Base-by-base conservation (phyloP, 2,329 filamentous ascomycete species). In the Didymella keratinophila region DNA sequence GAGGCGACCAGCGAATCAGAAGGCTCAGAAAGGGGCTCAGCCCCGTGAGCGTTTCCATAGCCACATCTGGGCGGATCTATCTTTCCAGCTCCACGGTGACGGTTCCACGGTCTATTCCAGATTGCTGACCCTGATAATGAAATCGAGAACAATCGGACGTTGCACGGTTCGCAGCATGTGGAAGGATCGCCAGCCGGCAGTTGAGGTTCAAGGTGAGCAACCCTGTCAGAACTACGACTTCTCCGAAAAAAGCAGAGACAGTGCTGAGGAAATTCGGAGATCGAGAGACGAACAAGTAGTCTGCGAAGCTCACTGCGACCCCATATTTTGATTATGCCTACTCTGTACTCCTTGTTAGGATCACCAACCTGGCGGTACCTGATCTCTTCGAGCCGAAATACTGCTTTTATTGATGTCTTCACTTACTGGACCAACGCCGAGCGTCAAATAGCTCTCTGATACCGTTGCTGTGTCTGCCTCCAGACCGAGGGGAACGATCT, bases 1-100 rank as follows among this genome's bases (percentile, higher is more conserved):
- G 11, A 20, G 28, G 34, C 45, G 25, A 27, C 27, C 36, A 30
- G 45, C 56, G 25, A 58, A 58, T 58, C 51, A 50, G 39, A 53
- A 34, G 14, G 12, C 8, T 20, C 12, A 36, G 27, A 50, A 36
- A 36, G 32, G 7, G 27, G 7, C 23, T 20, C n/a, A 46, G 41
- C 56, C 45, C 45, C 28, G 42, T 36, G 9, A 12, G 11, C 25
- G 20, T 47, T 25, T 21, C 21, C 23, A 28, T 28, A 56, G 42
- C 47, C 25, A 42, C 27, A 43, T 21, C n/a, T 39, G 21, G 42
- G 32, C 48, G 42, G 20, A 36, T 34, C 20, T 30, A 46, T 16
- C 32, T 36, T 9, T 39, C 39, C 37, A 49, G 23, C 23, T 45
- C 49, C 16, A 45, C 20, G 44, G 32, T 16, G 18, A 39, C 16